A percentile compares a stretch with the other conserved stretches of the same genome.
phyloP scores from a whole-genome alignment of 2,329 filamentous ascomycete species.

The Nothophaeocryptopus gaeumannii region DNA sequence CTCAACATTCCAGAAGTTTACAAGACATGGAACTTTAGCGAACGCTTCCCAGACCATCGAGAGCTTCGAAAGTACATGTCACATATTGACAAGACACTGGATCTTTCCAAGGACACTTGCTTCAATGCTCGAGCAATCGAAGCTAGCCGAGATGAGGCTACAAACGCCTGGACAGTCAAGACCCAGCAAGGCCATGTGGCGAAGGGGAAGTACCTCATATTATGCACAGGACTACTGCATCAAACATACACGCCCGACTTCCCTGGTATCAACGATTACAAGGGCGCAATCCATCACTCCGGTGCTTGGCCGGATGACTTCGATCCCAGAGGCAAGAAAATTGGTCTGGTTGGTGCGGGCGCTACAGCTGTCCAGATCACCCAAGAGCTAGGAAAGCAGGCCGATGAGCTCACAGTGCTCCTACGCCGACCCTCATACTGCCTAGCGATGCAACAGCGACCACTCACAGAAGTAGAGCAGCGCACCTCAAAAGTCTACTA shows the following conservation, averaged over 20 bases:
- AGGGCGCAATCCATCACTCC: slow-evolving; percentile 42
- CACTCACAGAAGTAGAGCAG: slow-evolving; percentile 50
- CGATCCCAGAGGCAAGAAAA: slow-evolving; percentile 36
- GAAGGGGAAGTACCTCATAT: slow-evolving; percentile 37
- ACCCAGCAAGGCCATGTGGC: slow-evolving; percentile 46
- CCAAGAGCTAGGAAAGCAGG: slow-evolving; percentile 33
- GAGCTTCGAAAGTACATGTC: slow-evolving; percentile 59
- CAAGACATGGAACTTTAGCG: slow-evolving; percentile 54
- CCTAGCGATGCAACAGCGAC: slow-evolving; percentile 57
- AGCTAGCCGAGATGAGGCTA: slow-evolving; percentile 50
- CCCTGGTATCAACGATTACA: slow-evolving; percentile 38
- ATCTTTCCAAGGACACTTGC: slow-evolving; percentile 56
- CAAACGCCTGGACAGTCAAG: slow-evolving; percentile 51
- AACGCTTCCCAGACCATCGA: slow-evolving; percentile 32
- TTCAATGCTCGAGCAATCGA: slow-evolving; percentile 57
- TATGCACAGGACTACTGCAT: slow-evolving; percentile 39
- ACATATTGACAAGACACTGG: slow-evolving; percentile 56
- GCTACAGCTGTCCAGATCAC: slow-evolving; percentile 43
- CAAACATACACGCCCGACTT: slow-evolving; percentile 40
- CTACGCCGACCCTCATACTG: slow-evolving; percentile 66
- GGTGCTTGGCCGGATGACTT: slow-evolving; percentile 39
- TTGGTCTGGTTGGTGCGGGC: slow-evolving; percentile 44
- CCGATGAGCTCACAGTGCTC: slow-evolving; percentile 54
- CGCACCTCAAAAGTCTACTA: slow-evolving; percentile 43
- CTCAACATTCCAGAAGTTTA: slow-evolving; percentile 46